Conservation (phyloP, 1,284 basidiomycete species). For the Entoloma clypeatum region DNA sequence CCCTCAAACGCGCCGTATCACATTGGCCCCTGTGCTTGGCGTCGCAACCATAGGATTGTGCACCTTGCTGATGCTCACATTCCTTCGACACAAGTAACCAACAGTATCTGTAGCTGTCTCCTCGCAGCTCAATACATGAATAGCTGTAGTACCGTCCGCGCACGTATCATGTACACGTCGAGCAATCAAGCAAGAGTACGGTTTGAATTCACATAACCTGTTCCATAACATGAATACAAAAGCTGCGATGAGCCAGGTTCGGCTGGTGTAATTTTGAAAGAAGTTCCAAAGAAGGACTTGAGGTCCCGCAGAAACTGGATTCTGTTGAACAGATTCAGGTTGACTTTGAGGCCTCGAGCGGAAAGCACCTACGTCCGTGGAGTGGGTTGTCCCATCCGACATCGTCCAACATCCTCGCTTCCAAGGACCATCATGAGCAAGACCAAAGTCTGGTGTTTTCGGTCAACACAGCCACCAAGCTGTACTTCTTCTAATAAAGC, state of each 20-base stretch:
- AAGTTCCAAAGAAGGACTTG: constrained; percentile 75
- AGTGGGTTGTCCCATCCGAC: constrained; percentile 81
- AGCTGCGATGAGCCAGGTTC: constrained; percentile 51
- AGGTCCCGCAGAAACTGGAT: constrained; percentile 90
- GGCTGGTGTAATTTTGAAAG: constrained; percentile 52
- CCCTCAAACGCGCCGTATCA: too few relatives aligned
- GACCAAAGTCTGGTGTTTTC: constrained; percentile 86
- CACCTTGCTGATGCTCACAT: constrained; percentile 15
- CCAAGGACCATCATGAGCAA: constrained; percentile 92
- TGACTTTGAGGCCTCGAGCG: constrained; percentile 6
- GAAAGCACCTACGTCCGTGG: constrained; percentile 65
- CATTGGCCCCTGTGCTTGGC: constrained; percentile 28
- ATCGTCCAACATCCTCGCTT: constrained; percentile 92
- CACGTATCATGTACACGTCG: too few relatives aligned
- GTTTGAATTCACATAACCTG: constrained; percentile 75
- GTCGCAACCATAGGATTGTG: constrained; percentile 32
- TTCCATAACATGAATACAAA: constrained; percentile 75
- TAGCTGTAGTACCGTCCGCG: too few relatives aligned
- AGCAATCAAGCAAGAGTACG: constrained; percentile 58
- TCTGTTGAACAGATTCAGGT: constrained; percentile 39
- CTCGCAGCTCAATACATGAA: too few relatives aligned
- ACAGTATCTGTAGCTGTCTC: too few relatives aligned
- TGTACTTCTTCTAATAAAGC: constrained; percentile 77
- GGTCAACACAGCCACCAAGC: constrained; percentile 87
- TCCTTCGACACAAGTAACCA: too few relatives aligned